A percentile compares a stretch with the other conserved stretches of the same genome.
Evolutionary conservation across 2,329 filamentous ascomycete genomes (phyloP).

Genomic region (Cladophialophora immunda): DNA sequence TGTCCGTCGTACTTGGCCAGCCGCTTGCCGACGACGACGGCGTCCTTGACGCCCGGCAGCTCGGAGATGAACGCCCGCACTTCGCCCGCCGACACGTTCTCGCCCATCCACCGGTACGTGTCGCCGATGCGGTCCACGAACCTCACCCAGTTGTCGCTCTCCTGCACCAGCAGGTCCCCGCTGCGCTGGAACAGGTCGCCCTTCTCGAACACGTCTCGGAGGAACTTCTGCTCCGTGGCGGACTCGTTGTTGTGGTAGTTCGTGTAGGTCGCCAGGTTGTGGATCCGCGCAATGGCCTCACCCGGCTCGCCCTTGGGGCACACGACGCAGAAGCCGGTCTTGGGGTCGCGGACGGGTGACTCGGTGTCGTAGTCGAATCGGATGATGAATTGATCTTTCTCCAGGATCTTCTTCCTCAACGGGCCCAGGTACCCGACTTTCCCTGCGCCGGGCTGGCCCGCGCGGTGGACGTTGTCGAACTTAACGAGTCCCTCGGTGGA

Average conservation of each 20-base stretch:
- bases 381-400: constrained; percentile 68
- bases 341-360: constrained; percentile 69
- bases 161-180: constrained; percentile 79
- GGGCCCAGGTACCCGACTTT: constrained; percentile 58
- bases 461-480: constrained; percentile 72
- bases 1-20: constrained; percentile 57
- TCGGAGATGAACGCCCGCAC: constrained; percentile 75
- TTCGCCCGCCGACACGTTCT: constrained; percentile 83
- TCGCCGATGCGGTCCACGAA: constrained; percentile 75
- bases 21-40: constrained; percentile 79
- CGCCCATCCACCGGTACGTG: constrained; percentile 70
- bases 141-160: constrained; percentile 74
- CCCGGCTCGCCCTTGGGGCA: constrained; percentile 72
- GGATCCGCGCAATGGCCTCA: constrained; percentile 75
- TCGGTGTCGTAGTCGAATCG: constrained; percentile 74
- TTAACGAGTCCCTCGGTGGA: constrained; percentile 75
- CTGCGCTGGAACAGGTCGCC: constrained; percentile 85
- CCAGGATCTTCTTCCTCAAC: constrained; percentile 45
- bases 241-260: constrained; percentile 80
- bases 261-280: constrained; percentile 73
- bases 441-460: constrained; percentile 65
- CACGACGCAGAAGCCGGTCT: constrained; percentile 72
- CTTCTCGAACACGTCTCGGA: constrained; percentile 75
- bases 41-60: constrained; percentile 73
- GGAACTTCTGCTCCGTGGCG: constrained; percentile 76